Conservation (phyloP, 257 asterid genomes). For the Solanum verrucosum region DNA sequence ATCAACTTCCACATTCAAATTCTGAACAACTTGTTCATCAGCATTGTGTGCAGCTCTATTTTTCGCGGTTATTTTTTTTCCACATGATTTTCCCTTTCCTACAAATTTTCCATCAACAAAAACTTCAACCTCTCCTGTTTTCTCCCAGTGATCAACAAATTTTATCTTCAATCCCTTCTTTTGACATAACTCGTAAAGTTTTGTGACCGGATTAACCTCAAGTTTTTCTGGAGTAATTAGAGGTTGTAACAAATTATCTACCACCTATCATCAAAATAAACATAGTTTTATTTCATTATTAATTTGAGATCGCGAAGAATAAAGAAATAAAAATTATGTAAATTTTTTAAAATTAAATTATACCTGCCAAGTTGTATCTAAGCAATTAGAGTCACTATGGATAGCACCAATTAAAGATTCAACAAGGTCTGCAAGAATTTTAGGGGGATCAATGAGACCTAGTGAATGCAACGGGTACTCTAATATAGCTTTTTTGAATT, state of each 20-base stretch:
- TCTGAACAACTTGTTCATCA: not conserved
- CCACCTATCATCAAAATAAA: constrained; percentile 10
- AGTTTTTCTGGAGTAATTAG: constrained; percentile 21
- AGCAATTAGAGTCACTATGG: not conserved
- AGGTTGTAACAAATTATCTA: constrained; percentile 24
- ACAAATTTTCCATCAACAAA: not conserved
- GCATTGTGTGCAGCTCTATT: constrained; percentile 40
- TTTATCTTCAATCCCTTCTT: not conserved
- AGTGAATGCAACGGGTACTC: constrained; percentile 39
- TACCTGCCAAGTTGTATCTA: constrained; percentile 7
- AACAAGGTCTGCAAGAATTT: constrained; percentile 40
- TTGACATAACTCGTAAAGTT: constrained; percentile 23
- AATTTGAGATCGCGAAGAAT: not conserved
- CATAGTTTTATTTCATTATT: too few relatives aligned
- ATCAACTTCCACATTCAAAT: not conserved
- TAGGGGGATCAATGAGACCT: constrained; percentile 49
- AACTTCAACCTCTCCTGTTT: constrained; percentile 18
- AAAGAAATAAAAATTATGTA: not conserved
- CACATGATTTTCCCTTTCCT: constrained; percentile 19
- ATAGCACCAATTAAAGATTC: constrained; percentile 50
- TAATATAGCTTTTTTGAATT: constrained; percentile 15
- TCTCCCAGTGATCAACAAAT: constrained; percentile 21
- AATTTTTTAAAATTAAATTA: not conserved
- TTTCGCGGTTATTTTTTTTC: constrained; percentile 20
- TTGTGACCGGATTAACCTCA: constrained; percentile 24